These are phyloP conservation scores for Knoxia roxburghii DNA, from an alignment of 257 asterid species.

Conservation along the genomic window DNA sequence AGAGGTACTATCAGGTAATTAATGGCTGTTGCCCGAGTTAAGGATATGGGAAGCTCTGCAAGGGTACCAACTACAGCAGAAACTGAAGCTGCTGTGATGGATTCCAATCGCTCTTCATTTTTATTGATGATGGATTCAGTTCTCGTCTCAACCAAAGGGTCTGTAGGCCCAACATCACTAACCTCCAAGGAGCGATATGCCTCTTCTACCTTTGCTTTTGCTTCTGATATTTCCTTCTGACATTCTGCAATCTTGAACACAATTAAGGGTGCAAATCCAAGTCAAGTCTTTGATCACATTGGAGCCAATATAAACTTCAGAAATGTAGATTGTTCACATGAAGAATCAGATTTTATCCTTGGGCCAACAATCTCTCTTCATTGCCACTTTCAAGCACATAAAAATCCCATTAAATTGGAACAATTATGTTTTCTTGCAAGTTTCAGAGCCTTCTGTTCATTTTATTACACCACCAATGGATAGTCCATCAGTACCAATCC, in stretches of 20 bases:
- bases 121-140: conserved; percentile 27
- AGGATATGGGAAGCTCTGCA: conserved; percentile 63
- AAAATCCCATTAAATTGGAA: not conserved
- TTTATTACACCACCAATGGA: too few species aligned
- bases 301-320: not conserved
- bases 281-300: not conserved
- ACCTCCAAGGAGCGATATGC: conserved; percentile 55
- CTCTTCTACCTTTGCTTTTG: conserved; percentile 74
- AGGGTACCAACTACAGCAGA: conserved; percentile 69
- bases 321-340: not conserved
- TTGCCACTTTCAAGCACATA: not conserved
- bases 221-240: conserved; percentile 80
- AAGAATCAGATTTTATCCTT: not conserved
- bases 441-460: too few species aligned
- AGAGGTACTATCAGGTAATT: conserved; percentile 58
- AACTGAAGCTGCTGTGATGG: conserved; percentile 69
- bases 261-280: not conserved
- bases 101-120: conserved; percentile 65
- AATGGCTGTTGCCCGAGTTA: conserved; percentile 41
- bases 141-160: conserved; percentile 10
- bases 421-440: too few species aligned
- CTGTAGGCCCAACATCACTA: conserved; percentile 14
- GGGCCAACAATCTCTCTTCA: not conserved
- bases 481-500: too few species aligned
- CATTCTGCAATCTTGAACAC: conserved; percentile 77